Base-by-base conservation (phyloP, 306 rosid genomes). In the Senna tora region DNA sequence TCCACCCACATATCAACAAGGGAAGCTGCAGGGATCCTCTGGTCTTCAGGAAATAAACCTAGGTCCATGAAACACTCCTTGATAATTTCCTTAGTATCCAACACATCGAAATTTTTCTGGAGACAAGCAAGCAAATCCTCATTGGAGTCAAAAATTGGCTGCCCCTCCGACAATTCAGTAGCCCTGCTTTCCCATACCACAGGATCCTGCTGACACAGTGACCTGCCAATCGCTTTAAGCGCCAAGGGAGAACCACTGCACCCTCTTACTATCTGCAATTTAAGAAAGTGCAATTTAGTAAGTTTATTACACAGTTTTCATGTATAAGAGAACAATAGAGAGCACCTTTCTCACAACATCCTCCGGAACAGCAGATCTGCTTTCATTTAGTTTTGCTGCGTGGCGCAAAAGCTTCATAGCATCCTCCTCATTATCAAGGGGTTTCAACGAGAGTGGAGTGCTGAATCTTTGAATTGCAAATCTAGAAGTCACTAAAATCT, bases 1-100 rank as follows among this genome's bases (percentile, higher is more conserved):
- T 83, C 91, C 33, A 68, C 61, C 88, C 87, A 88, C 52, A 88
- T 85, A 82, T 88, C 97, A 67, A 88, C 67, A 46, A 93, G 85
- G 17, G 81, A 70, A 45, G 84, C 36, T n/a, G 72, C 92, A 63
- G 88, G 83, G 30, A 90, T 92, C 77, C 85, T 88, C 30, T 77
- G 88, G 53, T 78, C 89, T 59, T 82, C 89, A 1, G 93, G 98
- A 77, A 92, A 90, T 46, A 82, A 85, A 58, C 87, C 80, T 10
- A 92, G 75, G 77, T 92, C 92, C 62, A 55, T 11, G 82, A 92
- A 92, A 75, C 90, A 78, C 52, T 92, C 83, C 72, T 85, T 70
- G 6, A 43, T 67, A 13, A 30, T 62, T 12, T 21, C 49, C 69
- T 67, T 73, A 5, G 78, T 22, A 25, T 81, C 74, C 56, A 62